Conservation (phyloP, 352 stramenopile genomes). For the Globisporangium irregulare region DNA sequence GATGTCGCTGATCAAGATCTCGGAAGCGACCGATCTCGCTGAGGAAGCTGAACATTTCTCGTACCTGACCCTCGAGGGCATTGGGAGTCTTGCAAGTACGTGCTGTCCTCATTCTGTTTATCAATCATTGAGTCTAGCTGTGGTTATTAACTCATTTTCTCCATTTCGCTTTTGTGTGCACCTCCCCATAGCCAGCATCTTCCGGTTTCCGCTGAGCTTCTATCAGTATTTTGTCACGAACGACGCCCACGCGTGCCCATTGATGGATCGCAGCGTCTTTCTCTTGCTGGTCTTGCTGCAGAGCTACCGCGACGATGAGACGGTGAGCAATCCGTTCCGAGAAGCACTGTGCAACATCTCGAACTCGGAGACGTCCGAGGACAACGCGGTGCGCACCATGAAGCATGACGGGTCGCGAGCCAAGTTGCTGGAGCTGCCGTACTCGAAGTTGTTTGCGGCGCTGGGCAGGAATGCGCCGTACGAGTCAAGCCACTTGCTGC, state of each 20-base stretch:
- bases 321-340: slow-evolving; percentile 60
- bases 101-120: slow-evolving; percentile 9
- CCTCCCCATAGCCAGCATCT: slow-evolving; percentile 42
- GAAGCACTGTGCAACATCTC: slow-evolving; percentile 42
- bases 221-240: slow-evolving; percentile 63
- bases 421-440: slow-evolving; percentile 39
- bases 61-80: slow-evolving; percentile 66
- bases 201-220: slow-evolving; percentile 60
- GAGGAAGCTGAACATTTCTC: slow-evolving; percentile 62
- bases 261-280: slow-evolving; percentile 66
- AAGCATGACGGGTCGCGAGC: slow-evolving; percentile 30
- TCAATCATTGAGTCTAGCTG: background rate
- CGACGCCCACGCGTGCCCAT: slow-evolving; percentile 46
- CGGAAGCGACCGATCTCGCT: slow-evolving; percentile 32
- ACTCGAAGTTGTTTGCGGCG: slow-evolving; percentile 48
- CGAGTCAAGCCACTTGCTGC: slow-evolving; percentile 63
- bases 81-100: slow-evolving; percentile 60
- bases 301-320: slow-evolving; percentile 53
- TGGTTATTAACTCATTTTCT: background rate
- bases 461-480: slow-evolving; percentile 53
- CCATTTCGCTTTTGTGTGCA: background rate
- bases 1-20: slow-evolving; percentile 67
- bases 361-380: slow-evolving; percentile 24
- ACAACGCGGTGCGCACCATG: slow-evolving; percentile 7
- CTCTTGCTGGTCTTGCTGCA: slow-evolving; percentile 69